Base-by-base conservation (phyloP, 495 filamentous ascomycete species). In the Tuber calosporum region DNA sequence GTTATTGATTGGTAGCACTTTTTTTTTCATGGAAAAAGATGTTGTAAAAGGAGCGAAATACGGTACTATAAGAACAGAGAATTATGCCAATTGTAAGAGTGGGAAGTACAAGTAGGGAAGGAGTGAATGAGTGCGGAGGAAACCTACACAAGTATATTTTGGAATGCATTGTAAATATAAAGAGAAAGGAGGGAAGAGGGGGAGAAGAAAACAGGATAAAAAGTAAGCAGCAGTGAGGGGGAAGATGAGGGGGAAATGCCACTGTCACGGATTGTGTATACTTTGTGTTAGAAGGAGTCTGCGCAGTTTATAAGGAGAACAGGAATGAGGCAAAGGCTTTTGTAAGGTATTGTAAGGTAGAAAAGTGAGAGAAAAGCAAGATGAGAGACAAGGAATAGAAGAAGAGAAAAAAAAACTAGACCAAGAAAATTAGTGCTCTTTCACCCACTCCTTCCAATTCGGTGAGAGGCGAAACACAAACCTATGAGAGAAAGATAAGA, bases 401-500 rank as follows among this genome's bases (percentile, higher is more conserved):
- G 48, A 40, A 41, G n/a, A 43, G 37, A 22, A 68, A 30, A 4
- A 11, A 36, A 40, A 62, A 45, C 30, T n/a, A n/a, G 58, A 71
- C 34, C 30, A 58, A 58, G 69, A 72, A 34, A 72, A 40, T 40
- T 6, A 30, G 38, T 71, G 36, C 40, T 43, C 22, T n/a, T 39
- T 71, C 30, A 4, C 36, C 19, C n/a, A 1, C 69, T 34, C 22
- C 69, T 36, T 19, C 66, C 42, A 15, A 73, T 40, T 43, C n/a
- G 53, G 45, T 45, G 67, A 69, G 73, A 43, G 40, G n/a, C 67
- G 22, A 38, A 77, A 48, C 66, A 67, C 68, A 30, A 66, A 48
- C 15, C 26, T 69, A 34, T 17, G 26, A 17, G 30, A 26, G 22
- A n/a, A 34, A 34, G 26, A 62, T 62, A 62, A 53, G 48, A 2